Percentiles rank a stretch among this genome's conserved stretches.
These are phyloP conservation scores for Euphorbia tirucalli DNA, from an alignment of 345 rosid genomes.

Conservation along the genomic window DNA sequence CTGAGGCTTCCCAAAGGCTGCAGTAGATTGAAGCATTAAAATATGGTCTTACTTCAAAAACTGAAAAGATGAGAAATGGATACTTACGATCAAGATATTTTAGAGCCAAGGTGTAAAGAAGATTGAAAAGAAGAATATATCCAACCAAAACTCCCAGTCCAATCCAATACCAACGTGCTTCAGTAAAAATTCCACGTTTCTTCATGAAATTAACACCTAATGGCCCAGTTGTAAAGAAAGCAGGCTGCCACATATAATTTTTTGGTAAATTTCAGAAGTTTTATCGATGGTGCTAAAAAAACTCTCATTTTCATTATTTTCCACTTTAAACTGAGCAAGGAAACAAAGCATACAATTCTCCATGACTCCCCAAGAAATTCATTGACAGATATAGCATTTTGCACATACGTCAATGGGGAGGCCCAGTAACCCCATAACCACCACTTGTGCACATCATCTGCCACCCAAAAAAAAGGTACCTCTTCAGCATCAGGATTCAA, in stretches of 20 bases:
- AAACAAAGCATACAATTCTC: constrained; percentile 44
- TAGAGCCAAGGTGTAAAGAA: constrained; percentile 60
- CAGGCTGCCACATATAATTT: constrained; percentile 39
- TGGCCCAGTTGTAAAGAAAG: constrained; percentile 50
- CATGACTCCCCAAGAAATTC: constrained; percentile 56
- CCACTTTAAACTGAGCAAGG: neutral
- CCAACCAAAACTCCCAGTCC: constrained; percentile 70
- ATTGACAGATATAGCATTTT: no score
- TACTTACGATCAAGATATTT: constrained; percentile 69
- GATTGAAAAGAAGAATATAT: constrained; percentile 54
- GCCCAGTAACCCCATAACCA: constrained; percentile 74
- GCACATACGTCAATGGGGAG: constrained; percentile 67
- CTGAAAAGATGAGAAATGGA: constrained; percentile 7
- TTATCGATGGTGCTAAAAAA: neutral
- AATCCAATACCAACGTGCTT: constrained; percentile 86
- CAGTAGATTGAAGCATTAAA: constrained; percentile 12
- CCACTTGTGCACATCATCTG: constrained; percentile 55
- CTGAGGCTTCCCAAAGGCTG: constrained; percentile 57
- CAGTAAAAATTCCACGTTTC: constrained; percentile 64
- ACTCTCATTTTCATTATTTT: neutral
- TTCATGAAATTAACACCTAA: constrained; percentile 64
- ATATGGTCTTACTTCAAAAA: neutral
- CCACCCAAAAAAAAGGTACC: constrained; percentile 4
- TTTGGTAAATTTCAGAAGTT: neutral
- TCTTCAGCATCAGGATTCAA: constrained; percentile 16